Percentiles rank a stretch among this genome's conserved stretches.
Conservation (phyloP, 1,139 yeast genomes). For the Pichia sp. region DNA sequence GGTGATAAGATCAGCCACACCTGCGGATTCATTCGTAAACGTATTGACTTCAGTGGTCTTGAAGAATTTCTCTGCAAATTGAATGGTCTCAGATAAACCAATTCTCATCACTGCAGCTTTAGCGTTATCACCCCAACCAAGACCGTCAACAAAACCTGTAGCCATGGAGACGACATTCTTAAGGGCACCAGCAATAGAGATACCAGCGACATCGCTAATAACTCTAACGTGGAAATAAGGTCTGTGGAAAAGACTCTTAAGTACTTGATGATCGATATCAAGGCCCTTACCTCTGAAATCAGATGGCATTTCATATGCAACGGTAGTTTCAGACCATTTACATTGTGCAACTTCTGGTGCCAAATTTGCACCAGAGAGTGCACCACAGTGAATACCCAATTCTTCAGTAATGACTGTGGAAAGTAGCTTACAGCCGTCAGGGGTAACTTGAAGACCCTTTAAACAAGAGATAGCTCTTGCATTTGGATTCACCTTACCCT, state of each 20-base stretch:
- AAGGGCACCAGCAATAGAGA: slow-evolving; percentile 89
- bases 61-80: slow-evolving; percentile 70
- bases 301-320: slow-evolving; percentile 70
- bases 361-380: slow-evolving; percentile 87
- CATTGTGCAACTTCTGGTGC: slow-evolving; percentile 93
- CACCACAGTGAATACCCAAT: slow-evolving; percentile 87
- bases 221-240: slow-evolving; percentile 93
- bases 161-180: slow-evolving; percentile 91
- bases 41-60: slow-evolving; percentile 68
- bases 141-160: slow-evolving; percentile 92
- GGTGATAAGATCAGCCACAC: slow-evolving; percentile 94
- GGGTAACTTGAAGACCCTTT: slow-evolving; percentile 82
- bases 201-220: slow-evolving; percentile 86
- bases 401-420: slow-evolving; percentile 68
- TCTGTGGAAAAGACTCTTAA: slow-evolving; percentile 82
- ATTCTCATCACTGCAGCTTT: slow-evolving; percentile 94
- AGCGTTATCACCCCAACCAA: slow-evolving; percentile 98
- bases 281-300: slow-evolving; percentile 65
- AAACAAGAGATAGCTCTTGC: slow-evolving; percentile 88
- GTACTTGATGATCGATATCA: slow-evolving; percentile 63
- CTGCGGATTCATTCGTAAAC: slow-evolving; percentile 87
- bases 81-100: slow-evolving; percentile 81
- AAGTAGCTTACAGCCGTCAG: slow-evolving; percentile 73
- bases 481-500: slow-evolving; percentile 60
- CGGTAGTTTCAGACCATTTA: slow-evolving; percentile 93